These are phyloP conservation scores for Alternaria rosae DNA, from an alignment of 2,329 filamentous ascomycete genomes.

Conservation along the genomic window DNA sequence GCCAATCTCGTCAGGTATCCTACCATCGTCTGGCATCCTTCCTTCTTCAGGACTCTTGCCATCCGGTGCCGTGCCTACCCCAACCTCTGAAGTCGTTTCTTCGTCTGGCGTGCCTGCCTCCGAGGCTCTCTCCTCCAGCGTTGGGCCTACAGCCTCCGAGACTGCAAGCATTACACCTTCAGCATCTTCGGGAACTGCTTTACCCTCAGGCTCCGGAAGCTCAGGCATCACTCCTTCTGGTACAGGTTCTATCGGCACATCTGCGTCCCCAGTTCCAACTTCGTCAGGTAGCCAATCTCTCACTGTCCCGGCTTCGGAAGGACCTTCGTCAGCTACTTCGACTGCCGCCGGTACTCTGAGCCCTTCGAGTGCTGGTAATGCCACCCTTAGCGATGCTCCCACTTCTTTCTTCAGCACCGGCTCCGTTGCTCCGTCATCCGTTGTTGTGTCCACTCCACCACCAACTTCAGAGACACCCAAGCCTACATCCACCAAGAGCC, in stretches of 20 bases:
- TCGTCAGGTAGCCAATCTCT: constrained; percentile 14
- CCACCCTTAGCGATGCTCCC: constrained; percentile 17
- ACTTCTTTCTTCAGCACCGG: constrained; percentile 6
- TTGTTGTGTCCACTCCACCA: neutral
- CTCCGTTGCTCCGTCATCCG: neutral
- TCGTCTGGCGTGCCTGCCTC: constrained; percentile 17
- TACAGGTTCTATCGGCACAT: constrained; percentile 14
- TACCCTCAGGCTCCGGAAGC: neutral
- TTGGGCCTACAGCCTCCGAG: constrained; percentile 16
- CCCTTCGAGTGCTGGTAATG: constrained; percentile 17
- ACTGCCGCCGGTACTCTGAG: constrained; percentile 8
- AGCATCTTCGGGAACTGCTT: neutral
- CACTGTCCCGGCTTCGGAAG: constrained; percentile 30
- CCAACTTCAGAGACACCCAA: constrained; percentile 6
- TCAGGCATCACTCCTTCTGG: constrained; percentile 17
- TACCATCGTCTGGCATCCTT: constrained; percentile 7
- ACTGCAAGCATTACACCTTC: constrained; percentile 14
- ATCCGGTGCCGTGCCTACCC: constrained; percentile 7
- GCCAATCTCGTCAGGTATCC: constrained; percentile 10
- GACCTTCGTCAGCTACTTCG: constrained; percentile 12
- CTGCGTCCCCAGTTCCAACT: constrained; percentile 10
- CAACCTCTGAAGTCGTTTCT: constrained; percentile 13
- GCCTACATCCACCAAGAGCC: constrained; percentile 4
- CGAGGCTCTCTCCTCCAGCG: constrained; percentile 8
- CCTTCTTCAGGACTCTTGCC: constrained; percentile 15